Evolutionary conservation across 2,329 filamentous ascomycete genomes (phyloP).

Genomic region (Ophiostoma sp.): DNA sequence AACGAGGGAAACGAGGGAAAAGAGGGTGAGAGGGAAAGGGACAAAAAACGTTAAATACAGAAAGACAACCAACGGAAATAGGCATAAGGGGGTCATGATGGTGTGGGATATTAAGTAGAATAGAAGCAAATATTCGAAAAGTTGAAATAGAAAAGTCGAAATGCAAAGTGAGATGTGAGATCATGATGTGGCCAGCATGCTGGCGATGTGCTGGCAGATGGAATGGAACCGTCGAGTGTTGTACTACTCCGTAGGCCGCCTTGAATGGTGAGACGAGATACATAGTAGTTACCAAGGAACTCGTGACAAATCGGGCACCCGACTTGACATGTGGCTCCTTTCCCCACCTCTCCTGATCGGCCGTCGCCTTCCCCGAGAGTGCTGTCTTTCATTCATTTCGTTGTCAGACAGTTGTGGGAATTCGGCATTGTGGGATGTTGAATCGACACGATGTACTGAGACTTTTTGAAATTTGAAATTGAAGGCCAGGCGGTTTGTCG

Average conservation of each 20-base stretch:
- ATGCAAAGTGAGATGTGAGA: neutral
- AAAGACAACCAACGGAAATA: too few relatives aligned
- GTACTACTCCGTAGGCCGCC: neutral
- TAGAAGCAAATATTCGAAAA: neutral
- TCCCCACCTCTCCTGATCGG: conserved; percentile 7
- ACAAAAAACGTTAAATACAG: too few relatives aligned
- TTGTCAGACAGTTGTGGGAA: neutral
- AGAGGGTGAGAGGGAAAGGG: neutral
- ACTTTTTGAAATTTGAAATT: neutral
- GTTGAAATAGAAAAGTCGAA: conserved; percentile 7
- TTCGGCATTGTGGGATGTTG: neutral
- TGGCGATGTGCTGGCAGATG: neutral
- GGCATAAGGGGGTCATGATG: neutral
- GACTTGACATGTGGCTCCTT: conserved; percentile 3
- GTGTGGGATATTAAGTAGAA: neutral
- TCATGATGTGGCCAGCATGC: neutral
- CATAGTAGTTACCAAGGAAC: neutral
- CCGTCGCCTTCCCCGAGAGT: neutral
- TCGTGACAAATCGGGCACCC: conserved; percentile 8
- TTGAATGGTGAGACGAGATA: neutral
- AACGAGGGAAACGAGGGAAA: neutral
- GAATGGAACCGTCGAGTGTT: neutral
- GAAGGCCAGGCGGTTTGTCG: neutral
- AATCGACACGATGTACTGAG: neutral
- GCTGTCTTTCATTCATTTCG: neutral